phyloP scores from a whole-genome alignment of 1,284 basidiomycete species.

The Testicularia cyperi region DNA sequence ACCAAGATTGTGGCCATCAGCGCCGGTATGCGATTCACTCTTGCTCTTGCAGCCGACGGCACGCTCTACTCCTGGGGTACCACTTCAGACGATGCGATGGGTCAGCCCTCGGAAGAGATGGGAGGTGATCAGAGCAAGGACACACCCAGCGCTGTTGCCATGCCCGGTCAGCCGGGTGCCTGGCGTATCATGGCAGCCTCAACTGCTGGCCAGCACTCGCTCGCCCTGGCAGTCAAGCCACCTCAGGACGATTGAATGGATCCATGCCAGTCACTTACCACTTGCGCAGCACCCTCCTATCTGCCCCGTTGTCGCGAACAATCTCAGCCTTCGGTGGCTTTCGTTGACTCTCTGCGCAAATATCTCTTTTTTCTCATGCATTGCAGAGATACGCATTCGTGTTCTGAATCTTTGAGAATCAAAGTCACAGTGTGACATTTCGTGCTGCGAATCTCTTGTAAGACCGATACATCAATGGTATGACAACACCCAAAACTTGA shows the following conservation, averaged over 20 bases:
- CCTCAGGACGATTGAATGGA: slow-evolving; percentile 31
- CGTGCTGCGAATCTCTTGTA: too few species aligned
- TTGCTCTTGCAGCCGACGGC: slow-evolving; percentile 76
- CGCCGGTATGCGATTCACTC: slow-evolving; percentile 76
- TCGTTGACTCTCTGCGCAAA: too few species aligned
- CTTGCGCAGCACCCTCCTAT: too few species aligned
- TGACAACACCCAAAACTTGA: too few species aligned
- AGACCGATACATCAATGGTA: too few species aligned
- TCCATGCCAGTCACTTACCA: not conserved
- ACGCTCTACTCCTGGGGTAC: slow-evolving; percentile 84
- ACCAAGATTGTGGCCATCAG: slow-evolving; percentile 76
- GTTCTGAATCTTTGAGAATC: too few species aligned
- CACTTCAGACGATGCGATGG: slow-evolving; percentile 67
- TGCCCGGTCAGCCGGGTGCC: slow-evolving; percentile 62
- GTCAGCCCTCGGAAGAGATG: slow-evolving; percentile 55
- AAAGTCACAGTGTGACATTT: too few species aligned
- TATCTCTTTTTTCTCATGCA: too few species aligned
- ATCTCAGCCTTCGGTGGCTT: too few species aligned
- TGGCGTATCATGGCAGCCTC: slow-evolving; percentile 61
- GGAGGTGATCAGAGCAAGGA: slow-evolving; percentile 62
- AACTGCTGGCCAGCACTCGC: slow-evolving; percentile 64
- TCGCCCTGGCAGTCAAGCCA: slow-evolving; percentile 59
- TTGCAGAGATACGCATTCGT: too few species aligned
- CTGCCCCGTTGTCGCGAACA: too few species aligned
- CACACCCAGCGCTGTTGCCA: slow-evolving; percentile 70